phyloP scores from a whole-genome alignment of 2,329 filamentous ascomycete species.

The Helminthosporium solani region DNA sequence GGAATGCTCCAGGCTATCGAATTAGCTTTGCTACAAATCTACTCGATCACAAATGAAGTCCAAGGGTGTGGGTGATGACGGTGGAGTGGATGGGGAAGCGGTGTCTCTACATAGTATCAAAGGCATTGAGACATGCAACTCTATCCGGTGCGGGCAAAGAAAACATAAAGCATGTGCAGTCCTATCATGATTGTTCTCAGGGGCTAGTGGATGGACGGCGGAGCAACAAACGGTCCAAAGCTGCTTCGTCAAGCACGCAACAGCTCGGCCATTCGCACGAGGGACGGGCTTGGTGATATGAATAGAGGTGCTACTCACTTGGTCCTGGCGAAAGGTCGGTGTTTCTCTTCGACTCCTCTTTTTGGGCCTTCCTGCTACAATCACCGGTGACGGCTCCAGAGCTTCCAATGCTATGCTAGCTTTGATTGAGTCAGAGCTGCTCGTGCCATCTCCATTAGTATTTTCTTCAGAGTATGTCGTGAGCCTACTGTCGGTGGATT shows the following conservation, averaged over 20 bases:
- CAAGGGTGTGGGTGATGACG: background rate
- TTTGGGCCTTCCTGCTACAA: constrained; percentile 21
- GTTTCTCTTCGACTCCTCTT: constrained; percentile 12
- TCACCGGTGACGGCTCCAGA: constrained; percentile 25
- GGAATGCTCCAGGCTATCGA: background rate
- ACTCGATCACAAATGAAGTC: background rate
- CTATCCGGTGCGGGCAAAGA: background rate
- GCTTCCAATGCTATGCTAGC: constrained; percentile 18
- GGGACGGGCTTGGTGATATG: constrained; percentile 6
- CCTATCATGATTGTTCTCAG: background rate
- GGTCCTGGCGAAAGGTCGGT: constrained; percentile 18
- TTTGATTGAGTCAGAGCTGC: constrained; percentile 20
- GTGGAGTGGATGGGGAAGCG: too few relatives aligned
- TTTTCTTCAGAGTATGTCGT: constrained; percentile 21
- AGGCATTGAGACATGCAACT: background rate
- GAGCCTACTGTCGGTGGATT: constrained; percentile 26
- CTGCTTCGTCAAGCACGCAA: constrained; percentile 28
- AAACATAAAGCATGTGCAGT: background rate
- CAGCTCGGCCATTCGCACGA: constrained; percentile 2
- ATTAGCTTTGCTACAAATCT: background rate
- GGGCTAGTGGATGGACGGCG: background rate
- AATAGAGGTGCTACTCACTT: constrained; percentile 33
- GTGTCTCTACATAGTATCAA: background rate
- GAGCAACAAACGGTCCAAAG: constrained; percentile 20
- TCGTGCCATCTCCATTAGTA: constrained; percentile 15